Base-by-base conservation (phyloP, 176 grass and related monocot genomes). In the Avena atlantica region DNA sequence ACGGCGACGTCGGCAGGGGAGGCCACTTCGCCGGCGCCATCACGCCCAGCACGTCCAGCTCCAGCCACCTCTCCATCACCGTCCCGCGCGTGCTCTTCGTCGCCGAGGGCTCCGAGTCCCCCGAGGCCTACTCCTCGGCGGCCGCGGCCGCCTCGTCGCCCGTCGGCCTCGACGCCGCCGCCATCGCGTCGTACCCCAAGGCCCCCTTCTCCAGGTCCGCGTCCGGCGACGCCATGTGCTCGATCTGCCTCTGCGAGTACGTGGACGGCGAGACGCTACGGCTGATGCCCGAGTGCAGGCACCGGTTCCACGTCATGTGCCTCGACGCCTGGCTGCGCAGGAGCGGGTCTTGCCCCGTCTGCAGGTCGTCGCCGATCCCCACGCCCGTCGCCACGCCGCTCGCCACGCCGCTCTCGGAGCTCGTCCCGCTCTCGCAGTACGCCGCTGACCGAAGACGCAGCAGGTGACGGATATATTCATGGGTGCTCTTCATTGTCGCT, bases 161-260 rank as follows among this genome's bases (percentile, higher is more conserved):
- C 2, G 69, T 86, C 31, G 94, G 95, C 9, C 92, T 97, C 82
- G 84, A 92, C 71, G 65, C 62, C 44, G 81, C 90, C 10, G 88
- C 86, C 81, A 97, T 97, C 87, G 78, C 83, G 72, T 92, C 90
- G 51, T 97, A 94, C 53, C 88, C 90, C 17, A 97, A 91, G 88
- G 91, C 92, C 58, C 66, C 84, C 9, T 94, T 92, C 88, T 88
- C 52, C 65, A 70, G 75, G 70, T 7, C 62, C 8, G 76, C 50
- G 25, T 78, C 50, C 37, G 80, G 83, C 45, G 89, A 93, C 24
- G 20, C 86, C 81, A 88, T 71, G 76, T 97, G 94, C 76, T 89
- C 94, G 36, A 94, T 97, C 78, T 97, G 94, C 81, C 92, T 97
- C n/a, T 84, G 86, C 88, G 94, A 97, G 87, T 97, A 97, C 87